Percentiles rank a stretch among this genome's conserved stretches.
Evolutionary conservation across 176 grass and related monocot genomes (phyloP).

Genomic region (Pontederia paniculata): DNA sequence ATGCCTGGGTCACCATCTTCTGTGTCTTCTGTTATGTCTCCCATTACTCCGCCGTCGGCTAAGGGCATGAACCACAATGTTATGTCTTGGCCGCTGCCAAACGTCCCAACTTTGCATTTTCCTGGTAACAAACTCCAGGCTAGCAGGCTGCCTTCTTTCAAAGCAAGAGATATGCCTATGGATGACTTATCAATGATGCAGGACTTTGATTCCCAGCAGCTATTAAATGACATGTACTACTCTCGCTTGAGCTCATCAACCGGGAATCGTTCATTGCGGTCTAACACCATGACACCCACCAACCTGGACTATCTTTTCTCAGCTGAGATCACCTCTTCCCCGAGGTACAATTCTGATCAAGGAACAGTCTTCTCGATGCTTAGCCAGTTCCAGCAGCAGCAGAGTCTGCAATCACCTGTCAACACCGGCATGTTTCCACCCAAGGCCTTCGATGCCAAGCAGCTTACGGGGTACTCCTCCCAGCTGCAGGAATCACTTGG

Average conservation of each 20-base stretch:
- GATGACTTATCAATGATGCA: slow-evolving; percentile 44
- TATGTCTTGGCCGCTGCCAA: slow-evolving; percentile 33
- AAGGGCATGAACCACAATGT: slow-evolving; percentile 7
- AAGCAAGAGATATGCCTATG: slow-evolving; percentile 49
- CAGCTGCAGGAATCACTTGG: slow-evolving; percentile 36
- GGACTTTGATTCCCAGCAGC: slow-evolving; percentile 38
- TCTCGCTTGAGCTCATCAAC: slow-evolving; percentile 35
- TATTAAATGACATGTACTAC: slow-evolving; percentile 37
- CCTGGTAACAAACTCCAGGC: slow-evolving; percentile 64
- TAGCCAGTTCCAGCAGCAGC: slow-evolving; percentile 48
- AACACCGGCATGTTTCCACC: too few relatives aligned
- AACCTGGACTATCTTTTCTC: slow-evolving; percentile 78
- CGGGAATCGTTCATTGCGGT: slow-evolving; percentile 24
- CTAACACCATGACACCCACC: slow-evolving; percentile 45
- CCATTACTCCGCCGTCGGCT: slow-evolving; percentile 39
- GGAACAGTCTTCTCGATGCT: slow-evolving; percentile 58
- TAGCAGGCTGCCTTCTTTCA: slow-evolving; percentile 60
- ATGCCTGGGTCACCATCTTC: slow-evolving; percentile 33
- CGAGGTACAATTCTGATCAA: slow-evolving; percentile 54
- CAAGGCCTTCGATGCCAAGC: slow-evolving; percentile 10
- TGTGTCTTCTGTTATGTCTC: slow-evolving; percentile 20
- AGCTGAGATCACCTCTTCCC: slow-evolving; percentile 55
- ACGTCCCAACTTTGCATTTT: slow-evolving; percentile 57
- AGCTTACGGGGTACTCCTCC: slow-evolving; percentile 18
- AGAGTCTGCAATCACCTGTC: too few relatives aligned